Percentiles rank a stretch among this genome's conserved stretches.
phyloP scores from a whole-genome alignment of 179 eudicot species.

The Nepenthes alata region DNA sequence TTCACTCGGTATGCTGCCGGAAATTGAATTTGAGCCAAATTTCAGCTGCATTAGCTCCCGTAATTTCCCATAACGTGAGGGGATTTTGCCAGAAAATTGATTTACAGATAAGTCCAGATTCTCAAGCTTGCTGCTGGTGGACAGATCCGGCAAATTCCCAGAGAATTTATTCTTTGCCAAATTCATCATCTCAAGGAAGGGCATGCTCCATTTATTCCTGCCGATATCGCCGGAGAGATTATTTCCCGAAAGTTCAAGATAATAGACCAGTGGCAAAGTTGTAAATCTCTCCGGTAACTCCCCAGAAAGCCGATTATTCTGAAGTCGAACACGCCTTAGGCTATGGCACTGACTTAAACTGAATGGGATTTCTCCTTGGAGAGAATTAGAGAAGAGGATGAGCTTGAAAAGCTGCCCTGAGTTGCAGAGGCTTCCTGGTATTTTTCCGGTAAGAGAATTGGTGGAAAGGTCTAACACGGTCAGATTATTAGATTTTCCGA shows the following conservation, averaged over 20 bases:
- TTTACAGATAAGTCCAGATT: slow-evolving; percentile 67
- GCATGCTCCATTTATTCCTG: slow-evolving; percentile 41
- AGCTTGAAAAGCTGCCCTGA: slow-evolving; percentile 57
- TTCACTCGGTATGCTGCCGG: slow-evolving; percentile 49
- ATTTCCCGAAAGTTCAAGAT: slow-evolving; percentile 57
- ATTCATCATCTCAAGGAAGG: slow-evolving; percentile 66
- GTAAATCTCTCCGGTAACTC: slow-evolving; percentile 39
- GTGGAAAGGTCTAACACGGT: slow-evolving; percentile 79
- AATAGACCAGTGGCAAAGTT: slow-evolving; percentile 43
- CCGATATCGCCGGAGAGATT: slow-evolving; percentile 35
- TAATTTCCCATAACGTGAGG: slow-evolving; percentile 36
- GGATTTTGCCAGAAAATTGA: slow-evolving; percentile 41
- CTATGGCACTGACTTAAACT: slow-evolving; percentile 47
- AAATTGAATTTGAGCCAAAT: slow-evolving; percentile 28
- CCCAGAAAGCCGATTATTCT: slow-evolving; percentile 58
- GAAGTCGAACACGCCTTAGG: slow-evolving; percentile 49
- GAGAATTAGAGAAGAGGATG: slow-evolving; percentile 69
- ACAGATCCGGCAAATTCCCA: slow-evolving; percentile 49
- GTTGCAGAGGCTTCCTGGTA: slow-evolving; percentile 50
- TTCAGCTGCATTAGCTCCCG: slow-evolving; percentile 37
- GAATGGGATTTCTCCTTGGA: slow-evolving; percentile 47
- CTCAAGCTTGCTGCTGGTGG: slow-evolving; percentile 47
- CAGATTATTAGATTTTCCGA: slow-evolving; percentile 62
- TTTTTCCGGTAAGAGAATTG: slow-evolving; percentile 55
- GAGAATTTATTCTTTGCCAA: slow-evolving; percentile 48